Evolutionary conservation across 768 basidiomycete species (phyloP), one percentile per base, ranked within the genome.

Genomic region (Boletus coccyginus): DNA sequence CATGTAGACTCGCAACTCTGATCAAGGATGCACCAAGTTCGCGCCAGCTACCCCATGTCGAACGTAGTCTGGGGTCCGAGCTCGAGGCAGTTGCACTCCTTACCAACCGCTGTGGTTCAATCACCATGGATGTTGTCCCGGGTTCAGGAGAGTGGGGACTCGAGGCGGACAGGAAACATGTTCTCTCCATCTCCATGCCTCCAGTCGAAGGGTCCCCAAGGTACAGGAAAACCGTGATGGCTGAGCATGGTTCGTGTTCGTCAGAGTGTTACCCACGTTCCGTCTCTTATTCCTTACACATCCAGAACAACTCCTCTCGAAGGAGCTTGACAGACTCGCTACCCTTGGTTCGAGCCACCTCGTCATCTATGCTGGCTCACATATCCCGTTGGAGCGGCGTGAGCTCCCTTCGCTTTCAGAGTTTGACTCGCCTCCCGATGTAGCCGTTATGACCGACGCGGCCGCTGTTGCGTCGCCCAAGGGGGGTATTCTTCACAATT

Each of bases 401-500:
- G 77, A 81, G 64, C 47, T 67, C 41, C 64, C 61, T 61, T 21
- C 66, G 64, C 56, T 58, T 50, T 63, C 65, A 29, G 59, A 58
- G 46, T 72, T 72, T n/a, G 71, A 68, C 52, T 66, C 71, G 21
- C 60, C 63, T 11, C 58, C 61, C 19, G 62, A 60, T 24, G 60
- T 60, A 56, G 17, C 60, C 63, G 60, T 60, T 50, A 13, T 39
- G 13, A 43, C 52, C 35, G 78, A 78, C 53, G 64, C 74, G 12
- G 75, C 77, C 17, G 17, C 46, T 8, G 32, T 57, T 14, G 45
- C 57, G 5, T 68, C 76, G 2, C 69, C 78, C 7, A 66, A 73
- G 9, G 82, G 80, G 24, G 87, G 88, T 11, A 84, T 92, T 53
- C 78, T 92, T 29, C 79, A 84, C 58, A 81, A 77, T 35, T 92